A percentile compares a stretch with the other conserved stretches of the same genome.
phyloP scores from a whole-genome alignment of 495 filamentous ascomycete species.

The Cairneyella variabilis region DNA sequence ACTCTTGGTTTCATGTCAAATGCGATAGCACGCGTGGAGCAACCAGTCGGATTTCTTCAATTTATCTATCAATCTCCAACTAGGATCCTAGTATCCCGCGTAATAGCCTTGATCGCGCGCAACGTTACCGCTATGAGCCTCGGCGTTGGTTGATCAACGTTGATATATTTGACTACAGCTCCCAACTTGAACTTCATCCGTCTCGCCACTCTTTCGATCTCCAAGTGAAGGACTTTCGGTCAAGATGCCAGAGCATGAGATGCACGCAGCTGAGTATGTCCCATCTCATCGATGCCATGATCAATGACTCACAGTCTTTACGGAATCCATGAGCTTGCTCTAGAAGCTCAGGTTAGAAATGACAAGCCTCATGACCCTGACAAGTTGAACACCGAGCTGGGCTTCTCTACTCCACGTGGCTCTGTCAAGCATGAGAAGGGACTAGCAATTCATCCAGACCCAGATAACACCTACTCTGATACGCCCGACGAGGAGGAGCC shows the following conservation, averaged over 20 bases:
- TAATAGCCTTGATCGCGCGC: neutral
- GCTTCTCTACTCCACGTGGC: neutral
- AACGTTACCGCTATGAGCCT: neutral
- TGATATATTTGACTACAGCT: neutral
- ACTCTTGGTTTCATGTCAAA: neutral
- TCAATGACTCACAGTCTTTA: neutral
- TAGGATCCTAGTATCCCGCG: neutral
- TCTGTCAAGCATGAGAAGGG: neutral
- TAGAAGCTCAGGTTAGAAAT: slow-evolving; percentile 2
- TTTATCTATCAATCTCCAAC: neutral
- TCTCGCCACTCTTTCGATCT: neutral
- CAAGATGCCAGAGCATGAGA: slow-evolving; percentile 14
- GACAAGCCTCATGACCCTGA: slow-evolving; percentile 1
- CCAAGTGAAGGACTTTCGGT: no score
- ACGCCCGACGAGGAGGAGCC: slow-evolving; percentile 13
- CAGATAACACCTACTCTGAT: neutral
- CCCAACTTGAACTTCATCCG: neutral
- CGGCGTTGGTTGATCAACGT: neutral
- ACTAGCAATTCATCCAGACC: neutral
- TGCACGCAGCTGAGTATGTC: slow-evolving; percentile 9
- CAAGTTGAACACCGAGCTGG: slow-evolving; percentile 5
- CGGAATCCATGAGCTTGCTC: slow-evolving; percentile 6
- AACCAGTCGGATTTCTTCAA: neutral
- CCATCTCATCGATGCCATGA: neutral
- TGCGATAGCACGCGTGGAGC: neutral